Evolutionary conservation across 345 rosid genomes (phyloP).

Genomic region (Populus ilicifolia): DNA sequence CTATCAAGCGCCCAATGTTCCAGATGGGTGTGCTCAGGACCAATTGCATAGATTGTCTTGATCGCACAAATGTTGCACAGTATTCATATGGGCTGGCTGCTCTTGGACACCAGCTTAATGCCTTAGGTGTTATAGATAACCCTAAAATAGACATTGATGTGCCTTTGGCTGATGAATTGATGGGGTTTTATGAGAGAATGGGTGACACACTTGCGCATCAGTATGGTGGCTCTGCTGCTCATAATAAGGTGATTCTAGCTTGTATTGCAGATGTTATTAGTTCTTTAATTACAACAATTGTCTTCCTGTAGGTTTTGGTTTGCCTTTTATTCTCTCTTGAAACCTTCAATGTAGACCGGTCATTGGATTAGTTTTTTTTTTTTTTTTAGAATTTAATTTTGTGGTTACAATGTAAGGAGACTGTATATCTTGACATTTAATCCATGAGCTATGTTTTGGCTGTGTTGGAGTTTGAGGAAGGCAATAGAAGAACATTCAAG

Average conservation of each 20-base stretch:
- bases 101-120: constrained; percentile 84
- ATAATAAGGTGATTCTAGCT: constrained; percentile 54
- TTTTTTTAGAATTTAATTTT: not conserved
- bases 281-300: not conserved
- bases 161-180: constrained; percentile 77
- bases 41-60: constrained; percentile 97
- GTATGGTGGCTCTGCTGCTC: constrained; percentile 91
- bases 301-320: not conserved
- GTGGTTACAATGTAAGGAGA: not conserved
- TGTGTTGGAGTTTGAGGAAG: not conserved
- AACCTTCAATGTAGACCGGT: not conserved
- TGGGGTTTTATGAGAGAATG: constrained; percentile 85
- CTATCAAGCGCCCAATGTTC: constrained; percentile 49
- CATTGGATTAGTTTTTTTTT: not conserved
- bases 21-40: constrained; percentile 94
- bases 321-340: not conserved
- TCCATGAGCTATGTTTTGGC: not conserved
- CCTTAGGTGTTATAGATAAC: constrained; percentile 58
- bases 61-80: constrained; percentile 98
- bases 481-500: not conserved
- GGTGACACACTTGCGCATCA: constrained; percentile 89
- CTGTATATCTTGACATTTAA: not conserved
- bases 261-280: not conserved
- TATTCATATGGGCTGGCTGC: constrained; percentile 96
- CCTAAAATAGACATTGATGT: constrained; percentile 72